These are phyloP conservation scores for Populus simonii DNA, from an alignment of 345 rosid species.

Conservation along the genomic window DNA sequence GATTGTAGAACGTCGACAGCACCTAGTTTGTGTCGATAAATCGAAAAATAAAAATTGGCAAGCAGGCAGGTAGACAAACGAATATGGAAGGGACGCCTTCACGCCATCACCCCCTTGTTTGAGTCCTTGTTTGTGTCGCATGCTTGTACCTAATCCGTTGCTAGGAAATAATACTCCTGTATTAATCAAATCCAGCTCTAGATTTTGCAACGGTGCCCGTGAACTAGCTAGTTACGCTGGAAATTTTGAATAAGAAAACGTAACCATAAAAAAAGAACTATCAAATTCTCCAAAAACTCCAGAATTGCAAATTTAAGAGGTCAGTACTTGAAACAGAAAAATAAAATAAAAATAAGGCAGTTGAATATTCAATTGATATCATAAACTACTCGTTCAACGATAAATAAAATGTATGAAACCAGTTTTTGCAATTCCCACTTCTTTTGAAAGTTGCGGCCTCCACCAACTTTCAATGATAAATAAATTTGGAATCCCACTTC, in stretches of 20 bases:
- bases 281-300: conserved; percentile 10
- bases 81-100: no score
- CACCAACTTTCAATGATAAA: conserved; percentile 13
- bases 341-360: not conserved
- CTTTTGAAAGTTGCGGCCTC: conserved; percentile 12
- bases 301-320: not conserved
- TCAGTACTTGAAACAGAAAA: not conserved
- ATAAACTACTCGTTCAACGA: conserved; percentile 21
- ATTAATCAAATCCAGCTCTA: not conserved
- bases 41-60: no score
- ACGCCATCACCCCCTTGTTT: no score
- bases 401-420: conserved; percentile 13
- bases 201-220: not conserved
- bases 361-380: not conserved
- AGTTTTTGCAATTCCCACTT: conserved; percentile 5
- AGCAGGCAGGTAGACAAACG: no score
- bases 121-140: no score
- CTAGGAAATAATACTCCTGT: no score
- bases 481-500: conserved; percentile 16
- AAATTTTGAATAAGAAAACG: not conserved
- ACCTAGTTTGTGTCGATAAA: no score
- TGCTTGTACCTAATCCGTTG: no score
- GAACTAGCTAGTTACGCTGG: not conserved
- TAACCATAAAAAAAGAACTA: not conserved
- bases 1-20: no score